Base-by-base conservation (phyloP, 257 asterid genomes). In the Jacaranda copaia region DNA sequence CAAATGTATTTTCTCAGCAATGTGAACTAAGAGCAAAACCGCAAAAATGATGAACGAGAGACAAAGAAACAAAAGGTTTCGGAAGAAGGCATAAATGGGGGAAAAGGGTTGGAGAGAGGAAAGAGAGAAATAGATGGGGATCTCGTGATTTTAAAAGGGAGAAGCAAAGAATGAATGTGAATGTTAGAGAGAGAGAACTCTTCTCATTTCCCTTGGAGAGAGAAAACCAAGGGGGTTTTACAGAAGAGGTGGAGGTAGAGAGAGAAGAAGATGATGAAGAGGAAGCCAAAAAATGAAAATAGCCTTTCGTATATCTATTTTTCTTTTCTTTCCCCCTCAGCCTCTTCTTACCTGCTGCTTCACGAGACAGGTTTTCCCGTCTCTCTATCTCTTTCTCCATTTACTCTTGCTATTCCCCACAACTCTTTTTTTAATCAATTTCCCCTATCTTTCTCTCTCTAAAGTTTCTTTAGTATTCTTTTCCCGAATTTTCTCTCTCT, bases 101-200 rank as follows among this genome's bases (percentile, higher is more conserved):
- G 55, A 46, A 16, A 43, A 10, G 12, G 39, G 74, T 13, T 59
- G 20, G 68, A 55, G 53, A 13, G 48, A 61, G 48, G 71, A 69
- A 32, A 69, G 73, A 64, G 46, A 19, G 40, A 32, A 78, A 67
- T 63, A 63, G 83, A 84, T 66, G 84, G 89, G 84, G 87, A 87
- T 87, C 91, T 84, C 88, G 92, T 85, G 93, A 88, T 66, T 81
- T 72, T 62, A 71, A 77, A 85, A 77, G 87, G 73, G 62, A 0
- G 83, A 82, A 77, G 84, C 78, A 80, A 82, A 75, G 84, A 86
- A 86, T 84, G 85, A 86, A 86, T 78, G 90, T 80, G 85, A 79
- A 75, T 82, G 80, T 5, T 46, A 60, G 88, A 77, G 77, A 16
- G 71, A 81, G 80, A 75, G 38, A 55, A 58, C n/a, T 18, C 10